Base-by-base conservation (phyloP, 2,329 filamentous ascomycete genomes). In the Penicillium sp. region DNA sequence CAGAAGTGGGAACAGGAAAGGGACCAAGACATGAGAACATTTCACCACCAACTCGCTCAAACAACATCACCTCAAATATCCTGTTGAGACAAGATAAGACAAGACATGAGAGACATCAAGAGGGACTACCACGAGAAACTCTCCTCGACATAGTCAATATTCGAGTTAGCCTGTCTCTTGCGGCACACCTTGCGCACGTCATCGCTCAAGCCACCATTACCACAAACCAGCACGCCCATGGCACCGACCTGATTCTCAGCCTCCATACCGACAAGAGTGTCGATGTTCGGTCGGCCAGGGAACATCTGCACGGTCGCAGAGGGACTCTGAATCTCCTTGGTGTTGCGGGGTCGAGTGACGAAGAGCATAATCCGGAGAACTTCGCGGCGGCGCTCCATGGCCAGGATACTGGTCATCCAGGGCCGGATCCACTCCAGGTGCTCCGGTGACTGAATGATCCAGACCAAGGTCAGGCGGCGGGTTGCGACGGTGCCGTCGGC, bases 401-500 rank as follows among this genome's bases (percentile, higher is more conserved):
- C 85, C 35, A 98, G 84, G 58, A 98, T 89, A 67, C 83, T 82
- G 17, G 86, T 89, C 87, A 90, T 89, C 89, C 91, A 98, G 5
- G 92, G 91, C 8, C 92, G 88, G 62, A 96, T 91, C 94, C 95
- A 98, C 76, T 97, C 92, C 8, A 98, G 85, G 60, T 94, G 89
- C 72, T 97, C 90, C 40, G 91, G 90, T 59, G 93, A 92, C 64
- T 95, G 92, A 66, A 98, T 91, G 72, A 97, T 89, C 95, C 95
- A 98, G 63, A 97, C 87, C 8, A 98, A 87, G 1, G 90, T 91
- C 51, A 98, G 81, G 44, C 89, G 88, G 56, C 93, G 89, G 3
- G 92, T 92, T 4, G 94, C 93, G 40, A 93, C 88, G 0, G 88
- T 93, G 62, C 88, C 86, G 0, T 86, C 82, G 58, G 87, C 86